Evolutionary conservation across 169 alveolate species (phyloP), one percentile per base, ranked within the genome.

Genomic region (Toxoplasma gondii): DNA sequence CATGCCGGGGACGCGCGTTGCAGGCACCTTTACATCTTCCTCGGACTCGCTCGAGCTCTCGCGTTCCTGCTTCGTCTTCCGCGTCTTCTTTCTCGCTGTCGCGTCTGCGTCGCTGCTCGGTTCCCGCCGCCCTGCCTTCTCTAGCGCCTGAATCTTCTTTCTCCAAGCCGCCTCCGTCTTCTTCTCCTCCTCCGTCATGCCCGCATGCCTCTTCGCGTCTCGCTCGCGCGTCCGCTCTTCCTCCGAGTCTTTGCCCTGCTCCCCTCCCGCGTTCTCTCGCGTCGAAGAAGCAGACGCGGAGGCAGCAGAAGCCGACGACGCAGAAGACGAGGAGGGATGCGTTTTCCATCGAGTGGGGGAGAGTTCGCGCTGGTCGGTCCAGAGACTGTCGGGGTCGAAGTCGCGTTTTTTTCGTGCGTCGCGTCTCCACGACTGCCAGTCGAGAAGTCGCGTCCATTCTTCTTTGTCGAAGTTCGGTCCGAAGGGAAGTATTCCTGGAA

Each of bases 141-240:
- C 93, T 1, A 39, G 27, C 1, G n/a, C 49, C n/a, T 54, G 67
- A 24, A 64, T 88, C 84, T 67, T 67, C 84, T 88, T n/a, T 19
- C 84, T 31, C 86, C 84, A 54, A 38, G 19, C 67, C 36, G 39
- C 34, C 84, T 88, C 86, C 29, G 38, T 36, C 93, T 88, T 49
- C 54, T 41, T 67, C 84, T 67, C 93, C 41, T 38, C 93, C 86
- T n/a, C 84, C 31, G 86, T 88, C 93, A 88, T 67, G 27, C 34
- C 10, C 17, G 45, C 69, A 80, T 34, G 43, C 0, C 92, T 2
- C 53, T 53, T 54, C 43, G 36, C 86, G 64, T 36, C 84, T 24
- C 93, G 82, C 2, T 54, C 82, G 29, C 93, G 24, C 84, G 82
- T 86, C 2, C 86, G 34, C 43, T 67, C 93, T 39, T 44, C 93